A percentile compares a stretch with the other conserved stretches of the same genome.
Conservation (phyloP, 768 basidiomycete species). For the Naganishia onofrii region DNA sequence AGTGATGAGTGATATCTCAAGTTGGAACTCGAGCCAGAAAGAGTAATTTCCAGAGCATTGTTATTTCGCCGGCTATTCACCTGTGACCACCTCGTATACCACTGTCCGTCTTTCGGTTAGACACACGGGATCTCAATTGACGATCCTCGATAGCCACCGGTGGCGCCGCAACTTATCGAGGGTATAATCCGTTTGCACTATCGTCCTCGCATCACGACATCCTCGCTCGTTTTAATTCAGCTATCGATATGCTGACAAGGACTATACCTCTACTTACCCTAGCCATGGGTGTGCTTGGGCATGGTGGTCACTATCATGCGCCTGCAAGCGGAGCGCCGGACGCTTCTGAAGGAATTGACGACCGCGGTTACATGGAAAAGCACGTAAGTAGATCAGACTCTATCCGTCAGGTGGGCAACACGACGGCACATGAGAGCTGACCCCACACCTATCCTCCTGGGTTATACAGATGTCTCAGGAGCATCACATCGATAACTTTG, state of each 20-base stretch:
- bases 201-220: neutral
- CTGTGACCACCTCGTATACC: too few species aligned
- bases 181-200: neutral
- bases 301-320: constrained; percentile 14
- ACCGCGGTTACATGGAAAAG: constrained; percentile 67
- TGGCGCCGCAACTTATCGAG: too few species aligned
- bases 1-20: neutral
- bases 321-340: neutral
- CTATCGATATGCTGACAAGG: neutral
- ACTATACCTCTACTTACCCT: constrained; percentile 10
- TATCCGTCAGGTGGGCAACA: too few species aligned
- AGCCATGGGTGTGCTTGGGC: neutral
- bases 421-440: too few species aligned
- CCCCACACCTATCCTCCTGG: neutral
- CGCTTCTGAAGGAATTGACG: constrained; percentile 23
- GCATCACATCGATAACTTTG: constrained; percentile 54
- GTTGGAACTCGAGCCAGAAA: constrained; percentile 1
- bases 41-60: constrained; percentile 7
- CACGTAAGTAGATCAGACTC: constrained; percentile 65
- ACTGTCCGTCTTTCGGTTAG: too few species aligned
- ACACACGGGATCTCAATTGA: too few species aligned
- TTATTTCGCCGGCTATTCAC: neutral
- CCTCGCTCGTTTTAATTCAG: neutral
- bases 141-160: too few species aligned
- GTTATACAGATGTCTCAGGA: constrained; percentile 44